Evolutionary conservation across 805 yeast genomes (phyloP), one percentile per base, ranked within the genome.

Genomic region (Pichia gijzeniarum): DNA sequence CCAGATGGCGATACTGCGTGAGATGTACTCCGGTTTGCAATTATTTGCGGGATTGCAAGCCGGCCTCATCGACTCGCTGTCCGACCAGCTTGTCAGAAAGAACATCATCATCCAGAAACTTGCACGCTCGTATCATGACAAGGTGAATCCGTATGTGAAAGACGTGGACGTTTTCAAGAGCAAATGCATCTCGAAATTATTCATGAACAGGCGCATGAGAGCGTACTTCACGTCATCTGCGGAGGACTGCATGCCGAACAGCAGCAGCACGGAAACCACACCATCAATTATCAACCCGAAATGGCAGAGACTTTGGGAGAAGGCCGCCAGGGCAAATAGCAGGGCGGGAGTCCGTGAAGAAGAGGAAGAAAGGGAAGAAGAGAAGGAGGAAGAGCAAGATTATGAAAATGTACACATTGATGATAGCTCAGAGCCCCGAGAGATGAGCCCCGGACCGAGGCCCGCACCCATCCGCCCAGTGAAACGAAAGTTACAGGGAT

Each of bases 401-500:
- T 8, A 20, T 7, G 19, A 5, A 16, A 20, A n/a, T 25, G 28
- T 25, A n/a, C 40, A 37, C 13, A 37, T 37, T 20, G 7, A 9
- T n/a, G 40, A 37, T 4, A 27, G 40, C 9, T 9, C 5, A 6
- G 22, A 28, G 3, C 4, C 19, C 17, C 19, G 14, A 3, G 18
- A 14, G 14, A 18, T 22, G 7, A 12, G 13, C 31, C 16, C 41
- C 14, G 14, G 14, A 19, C 37, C 44, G 4, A 42, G 12, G 6
- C 28, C 28, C n/a, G n/a, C n/a, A n/a, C n/a, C n/a, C n/a, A n/a
- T n/a, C n/a, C n/a, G n/a, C 9, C 28, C 28, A 12, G 21, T 20
- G 3, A 45, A 45, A 14, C 28, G 44, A 4, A 45, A 45, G 19
- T 32, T 45, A 19, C 48, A 45, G 25, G 48, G 48, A 7, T 31